Conservation (phyloP, 139 green algal species). For the Dunaliella sp. region DNA sequence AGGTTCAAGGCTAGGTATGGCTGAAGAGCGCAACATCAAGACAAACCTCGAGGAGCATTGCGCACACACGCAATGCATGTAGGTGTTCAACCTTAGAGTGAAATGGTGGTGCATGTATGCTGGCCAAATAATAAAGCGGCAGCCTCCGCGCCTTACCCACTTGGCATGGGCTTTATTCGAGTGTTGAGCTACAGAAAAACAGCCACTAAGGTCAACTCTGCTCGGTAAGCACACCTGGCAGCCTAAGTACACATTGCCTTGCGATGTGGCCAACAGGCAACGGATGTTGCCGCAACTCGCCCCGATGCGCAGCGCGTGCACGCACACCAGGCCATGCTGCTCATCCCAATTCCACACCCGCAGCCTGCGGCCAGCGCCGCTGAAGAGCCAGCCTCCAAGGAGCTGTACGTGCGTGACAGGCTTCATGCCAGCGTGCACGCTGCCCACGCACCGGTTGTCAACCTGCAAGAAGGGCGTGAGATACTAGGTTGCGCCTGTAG, state of each 20-base stretch:
- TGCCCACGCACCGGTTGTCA: conserved; percentile 35
- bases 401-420: conserved; percentile 66
- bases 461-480: not conserved
- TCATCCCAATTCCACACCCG: conserved; percentile 66
- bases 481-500: not conserved
- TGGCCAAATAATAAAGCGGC: too few species aligned
- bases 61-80: too few species aligned
- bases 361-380: conserved; percentile 66
- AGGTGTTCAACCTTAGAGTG: too few species aligned
- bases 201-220: too few species aligned
- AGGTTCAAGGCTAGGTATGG: too few species aligned
- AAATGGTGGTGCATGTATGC: too few species aligned
- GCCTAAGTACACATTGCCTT: not conserved
- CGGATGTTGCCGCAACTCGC: conserved; percentile 44
- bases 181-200: too few species aligned
- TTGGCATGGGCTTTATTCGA: too few species aligned
- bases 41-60: too few species aligned
- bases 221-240: conserved; percentile 16
- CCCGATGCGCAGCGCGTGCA: conserved; percentile 24
- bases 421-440: conserved; percentile 55
- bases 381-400: conserved; percentile 50
- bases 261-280: conserved; percentile 32
- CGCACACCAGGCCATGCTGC: not conserved
- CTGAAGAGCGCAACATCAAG: too few species aligned
- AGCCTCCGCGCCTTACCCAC: too few species aligned